Evolutionary conservation across 2,329 filamentous ascomycete species (phyloP), one percentile per base, ranked within the genome.

Genomic region (Bretziella fagacearum): DNA sequence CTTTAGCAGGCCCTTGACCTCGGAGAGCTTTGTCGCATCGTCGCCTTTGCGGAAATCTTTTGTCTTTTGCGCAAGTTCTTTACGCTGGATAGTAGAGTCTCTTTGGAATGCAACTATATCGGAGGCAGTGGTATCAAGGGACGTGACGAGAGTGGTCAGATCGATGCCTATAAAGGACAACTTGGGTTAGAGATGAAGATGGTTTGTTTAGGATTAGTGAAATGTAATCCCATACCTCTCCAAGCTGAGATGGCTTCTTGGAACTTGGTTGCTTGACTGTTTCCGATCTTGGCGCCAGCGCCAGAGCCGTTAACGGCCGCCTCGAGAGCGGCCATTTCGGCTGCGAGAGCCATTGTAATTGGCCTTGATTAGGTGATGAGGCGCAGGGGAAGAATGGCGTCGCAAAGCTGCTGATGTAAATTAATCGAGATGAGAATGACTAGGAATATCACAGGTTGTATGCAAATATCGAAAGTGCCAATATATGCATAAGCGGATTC

Each of bases 31-130:
- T 48, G 74, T 76, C 8, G 81, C 67, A 67, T 98, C 86, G 56
- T 96, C 89, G 8, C 93, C 72, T 62, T 95, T 96, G 52, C 87
- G 73, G 56, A 96, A 98, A 57, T 96, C 89, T 58, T 98, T 98
- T 1, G 91, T 98, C 70, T 95, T 96, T 59, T 95, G 87, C n/a
- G 93, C 91, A 17, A 98, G 69, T 52, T 98, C 93, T 60, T 98
- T 98, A 46, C 91, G 75, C 61, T 98, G 89, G 0, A 95, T 80
- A 3, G 94, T 81, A n/a, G 89, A 84, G 62, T 96, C 91, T 56
- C 87, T 77, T 60, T 98, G 93, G 60, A 93, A 86, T 41, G 82
- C 69, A 45, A 96, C 85, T 52, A 98, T 85, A 57, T 96, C 91
- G 8, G 87, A 89, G n/a, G 91, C 91, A 3, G 86, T 89, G 51